Percentiles rank a stretch among this genome's conserved stretches.
phyloP scores from a whole-genome alignment of 2,329 filamentous ascomycete genomes.

The Diplodia intermedia region DNA sequence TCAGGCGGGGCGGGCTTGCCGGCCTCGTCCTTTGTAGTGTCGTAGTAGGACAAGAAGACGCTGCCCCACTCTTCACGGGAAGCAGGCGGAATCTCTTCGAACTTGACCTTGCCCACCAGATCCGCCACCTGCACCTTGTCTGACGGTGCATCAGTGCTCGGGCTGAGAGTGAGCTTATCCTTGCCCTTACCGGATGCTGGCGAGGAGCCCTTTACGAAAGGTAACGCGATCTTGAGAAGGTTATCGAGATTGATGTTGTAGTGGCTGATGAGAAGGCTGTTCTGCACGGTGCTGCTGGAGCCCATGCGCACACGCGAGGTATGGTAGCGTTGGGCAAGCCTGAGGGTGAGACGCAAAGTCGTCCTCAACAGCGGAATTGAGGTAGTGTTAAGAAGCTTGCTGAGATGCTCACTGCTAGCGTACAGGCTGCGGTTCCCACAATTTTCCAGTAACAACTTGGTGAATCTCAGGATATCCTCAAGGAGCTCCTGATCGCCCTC shows the following conservation, averaged over 20 bases:
- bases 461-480: constrained; percentile 82
- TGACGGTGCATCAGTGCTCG: constrained; percentile 41
- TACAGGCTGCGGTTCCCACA: constrained; percentile 98
- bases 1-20: constrained; percentile 39
- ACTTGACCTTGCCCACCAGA: constrained; percentile 74
- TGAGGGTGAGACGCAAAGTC: constrained; percentile 80
- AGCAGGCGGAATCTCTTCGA: constrained; percentile 50
- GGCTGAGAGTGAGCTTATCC: constrained; percentile 66
- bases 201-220: constrained; percentile 75
- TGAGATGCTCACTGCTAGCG: constrained; percentile 87
- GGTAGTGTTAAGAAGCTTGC: constrained; percentile 86
- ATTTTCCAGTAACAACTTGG: constrained; percentile 85
- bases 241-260: constrained; percentile 77
- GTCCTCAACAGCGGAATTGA: constrained; percentile 78
- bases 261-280: constrained; percentile 80
- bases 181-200: constrained; percentile 70
- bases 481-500: constrained; percentile 84
- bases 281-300: constrained; percentile 67
- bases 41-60: constrained; percentile 81
- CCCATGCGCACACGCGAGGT: constrained; percentile 80
- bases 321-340: constrained; percentile 91
- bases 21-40: constrained; percentile 41
- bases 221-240: constrained; percentile 80
- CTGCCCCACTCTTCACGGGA: constrained; percentile 81
- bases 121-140: constrained; percentile 63